These are phyloP conservation scores for Coriaria nepalensis DNA, from an alignment of 306 rosid species.

Conservation along the genomic window DNA sequence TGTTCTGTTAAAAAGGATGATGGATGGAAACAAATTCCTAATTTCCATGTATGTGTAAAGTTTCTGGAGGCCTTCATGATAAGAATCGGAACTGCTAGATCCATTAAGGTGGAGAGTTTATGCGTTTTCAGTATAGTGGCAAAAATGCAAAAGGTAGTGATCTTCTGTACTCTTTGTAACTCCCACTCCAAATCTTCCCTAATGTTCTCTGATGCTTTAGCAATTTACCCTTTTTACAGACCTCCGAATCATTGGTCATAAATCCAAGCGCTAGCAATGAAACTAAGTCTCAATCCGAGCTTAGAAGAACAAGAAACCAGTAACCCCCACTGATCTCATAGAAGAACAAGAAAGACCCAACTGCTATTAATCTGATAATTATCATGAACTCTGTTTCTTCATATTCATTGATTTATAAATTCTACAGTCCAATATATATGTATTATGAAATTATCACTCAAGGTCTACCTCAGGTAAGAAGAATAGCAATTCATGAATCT, in stretches of 20 bases:
- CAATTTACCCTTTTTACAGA: slow-evolving; percentile 23
- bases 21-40: too few species aligned
- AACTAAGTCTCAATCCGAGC: slow-evolving; percentile 14
- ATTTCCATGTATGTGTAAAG: too few species aligned
- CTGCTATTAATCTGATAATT: slow-evolving; percentile 12
- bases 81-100: too few species aligned
- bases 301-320: slow-evolving; percentile 19
- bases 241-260: slow-evolving; percentile 24
- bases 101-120: too few species aligned
- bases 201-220: slow-evolving; percentile 6
- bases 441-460: slow-evolving; percentile 69
- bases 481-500: slow-evolving; percentile 5
- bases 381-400: too few species aligned
- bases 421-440: slow-evolving; percentile 82
- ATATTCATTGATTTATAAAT: too few species aligned
- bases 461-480: slow-evolving; percentile 72
- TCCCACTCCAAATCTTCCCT: neutral
- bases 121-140: slow-evolving; percentile 51
- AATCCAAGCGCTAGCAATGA: slow-evolving; percentile 14
- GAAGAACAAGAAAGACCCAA: slow-evolving; percentile 18
- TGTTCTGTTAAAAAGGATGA: too few species aligned
- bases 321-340: slow-evolving; percentile 11
- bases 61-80: too few species aligned
- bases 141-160: slow-evolving; percentile 41
- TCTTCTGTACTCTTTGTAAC: slow-evolving; percentile 3